A percentile compares a stretch with the other conserved stretches of the same genome.
Evolutionary conservation across 164 flowering plant species (phyloP).

Genomic region (Umbellularia californica): DNA sequence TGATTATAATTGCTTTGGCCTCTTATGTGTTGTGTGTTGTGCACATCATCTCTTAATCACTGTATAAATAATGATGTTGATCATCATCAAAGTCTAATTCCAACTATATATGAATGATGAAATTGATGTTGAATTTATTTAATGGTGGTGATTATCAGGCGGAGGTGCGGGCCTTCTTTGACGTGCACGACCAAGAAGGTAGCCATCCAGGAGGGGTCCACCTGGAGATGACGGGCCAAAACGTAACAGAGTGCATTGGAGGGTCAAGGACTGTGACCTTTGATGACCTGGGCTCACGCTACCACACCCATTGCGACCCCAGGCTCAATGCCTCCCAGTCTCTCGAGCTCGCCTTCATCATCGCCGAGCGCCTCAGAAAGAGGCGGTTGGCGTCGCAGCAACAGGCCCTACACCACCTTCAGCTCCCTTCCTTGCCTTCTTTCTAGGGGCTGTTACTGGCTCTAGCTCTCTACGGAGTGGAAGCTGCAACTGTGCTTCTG

Average conservation of each 20-base stretch:
- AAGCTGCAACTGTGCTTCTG: no score
- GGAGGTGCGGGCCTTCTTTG: slow-evolving; percentile 89
- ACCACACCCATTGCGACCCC: slow-evolving; percentile 95
- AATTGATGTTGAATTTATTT: background rate
- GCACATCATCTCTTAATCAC: background rate
- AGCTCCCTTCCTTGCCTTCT: slow-evolving; percentile 16
- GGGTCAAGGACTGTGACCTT: slow-evolving; percentile 85
- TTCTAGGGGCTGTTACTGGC: slow-evolving; percentile 19
- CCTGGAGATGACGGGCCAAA: slow-evolving; percentile 91
- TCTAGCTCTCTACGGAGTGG: no score
- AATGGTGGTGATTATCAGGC: slow-evolving; percentile 34
- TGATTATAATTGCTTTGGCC: background rate
- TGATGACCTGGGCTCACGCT: slow-evolving; percentile 79
- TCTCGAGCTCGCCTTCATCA: slow-evolving; percentile 85
- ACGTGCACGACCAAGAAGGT: slow-evolving; percentile 92
- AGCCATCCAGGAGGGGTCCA: slow-evolving; percentile 91
- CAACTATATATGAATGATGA: background rate
- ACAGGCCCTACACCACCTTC: background rate
- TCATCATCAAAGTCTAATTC: background rate
- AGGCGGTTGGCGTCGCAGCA: slow-evolving; percentile 51
- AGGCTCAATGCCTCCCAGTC: slow-evolving; percentile 95
- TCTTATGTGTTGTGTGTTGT: background rate
- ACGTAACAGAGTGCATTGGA: slow-evolving; percentile 91
- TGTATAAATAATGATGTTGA: background rate
- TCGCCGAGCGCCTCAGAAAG: slow-evolving; percentile 79